These are phyloP conservation scores for Fusarium albidum DNA, from an alignment of 2,329 filamentous ascomycete species.

Conservation along the genomic window DNA sequence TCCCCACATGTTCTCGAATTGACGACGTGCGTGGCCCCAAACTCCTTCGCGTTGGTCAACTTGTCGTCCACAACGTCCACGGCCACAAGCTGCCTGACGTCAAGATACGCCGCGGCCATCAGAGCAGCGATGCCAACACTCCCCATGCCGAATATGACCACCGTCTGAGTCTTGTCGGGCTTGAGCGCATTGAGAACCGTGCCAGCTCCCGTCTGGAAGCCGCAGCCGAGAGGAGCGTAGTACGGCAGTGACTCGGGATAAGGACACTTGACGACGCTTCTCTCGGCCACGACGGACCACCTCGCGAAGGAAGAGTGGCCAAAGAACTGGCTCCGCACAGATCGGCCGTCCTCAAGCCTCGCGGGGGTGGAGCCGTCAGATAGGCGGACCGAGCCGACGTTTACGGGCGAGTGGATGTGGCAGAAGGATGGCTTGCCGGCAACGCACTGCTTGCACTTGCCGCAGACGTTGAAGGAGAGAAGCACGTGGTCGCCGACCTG, in stretches of 20 bases:
- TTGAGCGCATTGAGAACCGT: constrained; percentile 17
- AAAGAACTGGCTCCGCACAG: constrained; percentile 18
- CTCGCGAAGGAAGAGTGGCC: constrained; percentile 19
- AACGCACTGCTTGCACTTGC: constrained; percentile 17
- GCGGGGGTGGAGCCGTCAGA: constrained; percentile 18
- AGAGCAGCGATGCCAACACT: constrained; percentile 18
- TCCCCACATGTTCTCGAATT: too few species aligned
- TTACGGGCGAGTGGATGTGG: constrained; percentile 15
- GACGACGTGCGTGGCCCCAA: too few species aligned
- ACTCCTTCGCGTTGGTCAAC: too few species aligned
- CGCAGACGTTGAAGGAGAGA: constrained; percentile 23
- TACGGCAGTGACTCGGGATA: constrained; percentile 14
- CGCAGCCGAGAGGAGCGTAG: constrained; percentile 18
- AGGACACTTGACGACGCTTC: constrained; percentile 19
- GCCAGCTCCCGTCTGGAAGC: constrained; percentile 21
- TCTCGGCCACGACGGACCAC: constrained; percentile 16
- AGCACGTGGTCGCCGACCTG: constrained; percentile 16
- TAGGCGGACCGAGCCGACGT: constrained; percentile 15
- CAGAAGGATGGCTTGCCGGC: constrained; percentile 17
- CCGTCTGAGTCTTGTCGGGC: constrained; percentile 5
- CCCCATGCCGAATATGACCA: constrained; percentile 17
- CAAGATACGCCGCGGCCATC: constrained; percentile 15
- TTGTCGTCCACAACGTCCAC: too few species aligned
- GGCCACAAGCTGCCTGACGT: too few species aligned
- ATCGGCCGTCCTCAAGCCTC: constrained; percentile 5